These are phyloP conservation scores for Kurtzmaniella quercitrusa DNA, from an alignment of 1,139 yeast genomes.

Conservation along the genomic window DNA sequence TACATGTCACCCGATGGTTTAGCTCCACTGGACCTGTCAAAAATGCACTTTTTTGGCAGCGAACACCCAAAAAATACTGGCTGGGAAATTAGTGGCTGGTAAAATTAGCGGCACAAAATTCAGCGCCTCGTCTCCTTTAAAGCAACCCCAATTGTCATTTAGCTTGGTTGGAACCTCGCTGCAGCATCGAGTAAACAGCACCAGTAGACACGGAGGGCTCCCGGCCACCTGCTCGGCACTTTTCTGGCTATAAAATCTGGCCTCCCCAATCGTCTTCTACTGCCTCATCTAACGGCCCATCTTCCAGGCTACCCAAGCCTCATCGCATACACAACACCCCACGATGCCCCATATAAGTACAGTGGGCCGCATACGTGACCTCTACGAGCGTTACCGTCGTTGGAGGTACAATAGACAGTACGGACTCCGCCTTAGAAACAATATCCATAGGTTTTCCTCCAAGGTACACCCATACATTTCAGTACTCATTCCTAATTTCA, in stretches of 20 bases:
- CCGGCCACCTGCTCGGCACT: neutral
- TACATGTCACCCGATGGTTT: neutral
- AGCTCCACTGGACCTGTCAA: neutral
- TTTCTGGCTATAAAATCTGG: too few relatives aligned
- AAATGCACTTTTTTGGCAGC: neutral
- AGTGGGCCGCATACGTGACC: neutral
- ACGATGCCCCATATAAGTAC: neutral
- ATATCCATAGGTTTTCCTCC: constrained; percentile 20
- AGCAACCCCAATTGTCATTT: neutral
- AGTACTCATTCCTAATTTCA: constrained; percentile 64
- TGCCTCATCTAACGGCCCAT: too few relatives aligned
- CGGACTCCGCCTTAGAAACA: constrained; percentile 21
- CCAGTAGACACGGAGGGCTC: neutral
- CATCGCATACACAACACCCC: neutral
- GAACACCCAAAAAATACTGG: too few relatives aligned
- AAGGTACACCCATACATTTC: constrained; percentile 41
- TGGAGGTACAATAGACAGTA: constrained; percentile 4
- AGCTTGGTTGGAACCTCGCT: neutral
- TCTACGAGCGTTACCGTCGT: constrained; percentile 2
- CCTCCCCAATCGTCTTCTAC: too few relatives aligned
- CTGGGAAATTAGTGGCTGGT: neutral
- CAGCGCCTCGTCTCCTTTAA: neutral
- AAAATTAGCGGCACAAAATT: neutral
- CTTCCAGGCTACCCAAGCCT: neutral
- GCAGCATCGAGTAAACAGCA: neutral